Evolutionary conservation across 2,329 filamentous ascomycete genomes (phyloP).

Genomic region (Stromatinia cepivora): DNA sequence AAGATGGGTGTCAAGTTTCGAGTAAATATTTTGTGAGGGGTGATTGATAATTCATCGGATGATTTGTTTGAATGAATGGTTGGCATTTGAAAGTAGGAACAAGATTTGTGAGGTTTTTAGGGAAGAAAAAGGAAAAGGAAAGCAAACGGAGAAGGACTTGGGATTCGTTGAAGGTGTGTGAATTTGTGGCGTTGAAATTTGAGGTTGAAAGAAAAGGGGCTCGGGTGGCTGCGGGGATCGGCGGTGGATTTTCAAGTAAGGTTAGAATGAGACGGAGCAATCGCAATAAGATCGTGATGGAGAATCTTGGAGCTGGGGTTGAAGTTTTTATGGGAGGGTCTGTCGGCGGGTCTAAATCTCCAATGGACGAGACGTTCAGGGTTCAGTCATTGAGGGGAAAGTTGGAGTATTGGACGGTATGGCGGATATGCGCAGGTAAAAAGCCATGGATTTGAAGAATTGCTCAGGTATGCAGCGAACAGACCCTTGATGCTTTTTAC

Average conservation of each 20-base stretch:
- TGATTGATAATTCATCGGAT: background rate
- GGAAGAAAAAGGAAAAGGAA: no score
- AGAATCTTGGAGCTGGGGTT: background rate
- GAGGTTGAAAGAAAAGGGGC: background rate
- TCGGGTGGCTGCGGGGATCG: slow-evolving; percentile 1
- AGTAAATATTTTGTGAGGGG: background rate
- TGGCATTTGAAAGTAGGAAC: background rate
- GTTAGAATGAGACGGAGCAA: background rate
- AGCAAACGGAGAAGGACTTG: background rate
- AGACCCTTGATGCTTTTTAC: background rate
- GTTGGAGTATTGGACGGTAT: background rate
- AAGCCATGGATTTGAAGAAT: background rate
- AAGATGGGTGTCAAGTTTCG: background rate
- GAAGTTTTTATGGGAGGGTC: background rate
- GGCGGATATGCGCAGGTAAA: background rate
- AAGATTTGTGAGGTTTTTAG: background rate
- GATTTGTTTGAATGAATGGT: background rate
- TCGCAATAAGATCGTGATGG: background rate
- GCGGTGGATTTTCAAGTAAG: background rate
- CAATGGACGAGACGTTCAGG: background rate
- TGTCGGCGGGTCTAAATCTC: background rate
- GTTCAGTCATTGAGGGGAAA: background rate
- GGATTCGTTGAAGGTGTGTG: background rate
- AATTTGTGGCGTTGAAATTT: background rate
- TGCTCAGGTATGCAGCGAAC: background rate